These are phyloP conservation scores for Pulveroboletus sp. DNA, from an alignment of 768 basidiomycete genomes.

Conservation along the genomic window DNA sequence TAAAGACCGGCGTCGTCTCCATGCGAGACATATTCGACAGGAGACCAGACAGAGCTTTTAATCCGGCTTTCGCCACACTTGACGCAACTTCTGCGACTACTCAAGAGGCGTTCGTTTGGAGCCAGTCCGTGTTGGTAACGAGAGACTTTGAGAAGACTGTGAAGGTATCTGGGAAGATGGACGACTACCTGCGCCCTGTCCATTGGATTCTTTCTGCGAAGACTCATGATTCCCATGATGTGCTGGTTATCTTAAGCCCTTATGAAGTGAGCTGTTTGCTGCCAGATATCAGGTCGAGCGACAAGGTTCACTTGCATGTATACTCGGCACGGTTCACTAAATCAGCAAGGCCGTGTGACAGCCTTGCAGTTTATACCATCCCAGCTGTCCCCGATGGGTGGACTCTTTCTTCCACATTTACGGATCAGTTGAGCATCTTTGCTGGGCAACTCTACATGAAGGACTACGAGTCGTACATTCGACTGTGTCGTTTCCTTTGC, in stretches of 20 bases:
- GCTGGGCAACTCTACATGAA: constrained; percentile 29
- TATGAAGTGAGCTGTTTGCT: constrained; percentile 38
- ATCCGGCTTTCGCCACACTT: constrained; percentile 10
- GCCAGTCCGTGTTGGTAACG: constrained; percentile 5
- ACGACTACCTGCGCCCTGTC: constrained; percentile 22
- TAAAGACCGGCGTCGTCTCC: constrained; percentile 25
- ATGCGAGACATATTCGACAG: background rate
- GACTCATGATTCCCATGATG: background rate
- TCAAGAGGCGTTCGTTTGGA: constrained; percentile 20
- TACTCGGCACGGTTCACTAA: constrained; percentile 37
- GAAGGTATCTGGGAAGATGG: background rate
- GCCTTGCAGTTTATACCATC: constrained; percentile 13
- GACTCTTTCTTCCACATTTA: background rate
- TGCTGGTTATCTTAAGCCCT: constrained; percentile 39
- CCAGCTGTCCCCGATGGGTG: background rate
- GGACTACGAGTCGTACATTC: constrained; percentile 19
- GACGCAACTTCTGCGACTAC: background rate
- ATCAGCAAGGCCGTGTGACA: constrained; percentile 34
- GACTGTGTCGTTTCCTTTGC: constrained; percentile 23
- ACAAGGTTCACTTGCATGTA: constrained; percentile 35
- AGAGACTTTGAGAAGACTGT: constrained; percentile 7
- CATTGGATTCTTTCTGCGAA: constrained; percentile 19
- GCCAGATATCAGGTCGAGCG: constrained; percentile 32
- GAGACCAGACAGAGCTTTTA: constrained; percentile 17
- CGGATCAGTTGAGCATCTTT: constrained; percentile 25